Evolutionary conservation across 768 basidiomycete species (phyloP), one percentile per base, ranked within the genome.

Genomic region (Guyanaporus albipodus): DNA sequence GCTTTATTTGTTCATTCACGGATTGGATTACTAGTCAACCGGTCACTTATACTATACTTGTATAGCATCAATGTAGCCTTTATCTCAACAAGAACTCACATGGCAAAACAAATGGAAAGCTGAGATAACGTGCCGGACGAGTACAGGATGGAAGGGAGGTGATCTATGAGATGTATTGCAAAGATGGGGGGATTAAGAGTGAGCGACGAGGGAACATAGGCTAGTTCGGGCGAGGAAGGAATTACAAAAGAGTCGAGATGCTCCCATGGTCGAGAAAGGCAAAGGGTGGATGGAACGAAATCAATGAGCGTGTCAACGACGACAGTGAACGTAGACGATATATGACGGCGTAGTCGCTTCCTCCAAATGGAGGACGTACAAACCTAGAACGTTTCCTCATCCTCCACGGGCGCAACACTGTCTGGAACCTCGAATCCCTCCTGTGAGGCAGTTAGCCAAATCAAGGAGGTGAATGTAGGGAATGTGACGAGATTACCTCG

Each of bases 341-440:
- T 54, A 42, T n/a, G 47, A 29, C 17, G 50, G 37, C 38, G 42
- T 46, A 41, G 44, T 45, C 31, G 42, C 18, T 49, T 48, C 41
- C 40, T 51, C 38, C 26, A 34, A 37, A 42, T 27, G 39, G 23
- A 42, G 44, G 38, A 43, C 48, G 53, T 61, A 58, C 58, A 53
- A 38, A 22, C 38, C 56, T 62, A 85, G 64, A 85, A 85, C 34
- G 87, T 89, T 70, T 91, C 87, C 68, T 91, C 89, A 66, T 92
- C 89, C 43, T 89, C 88, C 19, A 74, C 75, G 0, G 68, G 54
- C 26, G 59, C 73, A 26, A 58, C 67, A 36, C 50, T 74, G 8
- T 91, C 89, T 3, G 92, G 91, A 11, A 93, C 90, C 61, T 94
- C 93, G 57, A 94, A 94, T 43, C 92, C 93, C 11, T 94, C 92